These are phyloP conservation scores for Geranium rotundifolium DNA, from an alignment of 345 rosid species.

Conservation along the genomic window DNA sequence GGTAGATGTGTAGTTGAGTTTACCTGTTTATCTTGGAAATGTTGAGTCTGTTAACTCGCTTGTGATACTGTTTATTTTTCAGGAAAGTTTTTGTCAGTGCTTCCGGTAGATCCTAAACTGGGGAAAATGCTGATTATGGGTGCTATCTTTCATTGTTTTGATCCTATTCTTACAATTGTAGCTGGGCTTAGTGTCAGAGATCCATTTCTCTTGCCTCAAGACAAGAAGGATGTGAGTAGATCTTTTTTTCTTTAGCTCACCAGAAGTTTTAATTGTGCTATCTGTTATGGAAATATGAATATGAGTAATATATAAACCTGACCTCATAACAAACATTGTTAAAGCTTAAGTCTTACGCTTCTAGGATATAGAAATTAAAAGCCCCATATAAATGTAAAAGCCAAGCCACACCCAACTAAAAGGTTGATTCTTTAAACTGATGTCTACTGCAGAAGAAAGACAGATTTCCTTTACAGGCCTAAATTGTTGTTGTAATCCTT, in stretches of 20 bases:
- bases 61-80: conserved; percentile 8
- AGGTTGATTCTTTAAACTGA: too few species aligned
- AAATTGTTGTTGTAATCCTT: too few species aligned
- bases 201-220: conserved; percentile 97
- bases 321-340: too few species aligned
- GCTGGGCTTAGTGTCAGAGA: conserved; percentile 96
- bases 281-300: too few species aligned
- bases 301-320: too few species aligned
- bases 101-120: conserved; percentile 98
- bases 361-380: too few species aligned
- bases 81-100: conserved; percentile 79
- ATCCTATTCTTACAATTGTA: conserved; percentile 80
- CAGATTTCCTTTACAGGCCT: too few species aligned
- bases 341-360: too few species aligned
- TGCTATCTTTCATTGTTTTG: conserved; percentile 85
- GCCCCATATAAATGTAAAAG: too few species aligned
- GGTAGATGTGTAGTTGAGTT: conserved; percentile 3
- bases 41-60: neutral
- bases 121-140: conserved; percentile 99
- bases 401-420: too few species aligned
- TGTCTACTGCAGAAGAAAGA: too few species aligned
- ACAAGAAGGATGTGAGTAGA: conserved; percentile 79
- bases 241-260: conserved; percentile 6
- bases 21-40: neutral
- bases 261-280: conserved; percentile 3